phyloP scores from a whole-genome alignment of 129 eudicot species.

The Tagetes erecta region DNA sequence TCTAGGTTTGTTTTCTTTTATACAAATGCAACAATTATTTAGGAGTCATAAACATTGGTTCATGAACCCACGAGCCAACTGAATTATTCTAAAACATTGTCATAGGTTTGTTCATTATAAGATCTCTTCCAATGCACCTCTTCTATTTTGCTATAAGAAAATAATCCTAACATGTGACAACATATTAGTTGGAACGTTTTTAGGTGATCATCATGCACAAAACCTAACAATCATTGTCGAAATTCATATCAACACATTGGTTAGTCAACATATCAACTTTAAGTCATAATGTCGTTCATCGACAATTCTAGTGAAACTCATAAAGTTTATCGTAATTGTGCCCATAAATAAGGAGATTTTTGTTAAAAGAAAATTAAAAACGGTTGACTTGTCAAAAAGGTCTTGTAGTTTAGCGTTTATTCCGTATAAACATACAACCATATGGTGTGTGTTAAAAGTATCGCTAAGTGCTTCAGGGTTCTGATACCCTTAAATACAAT shows the following conservation, averaged over 20 bases:
- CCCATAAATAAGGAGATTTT: background rate
- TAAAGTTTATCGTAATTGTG: background rate
- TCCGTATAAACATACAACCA: background rate
- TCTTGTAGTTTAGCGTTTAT: too few species aligned
- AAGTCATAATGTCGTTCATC: background rate
- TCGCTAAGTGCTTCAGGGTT: too few species aligned
- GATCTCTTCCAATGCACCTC: background rate
- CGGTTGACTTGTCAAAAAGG: too few species aligned
- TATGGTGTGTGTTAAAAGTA: too few species aligned
- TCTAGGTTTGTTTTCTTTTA: constrained; percentile 21
- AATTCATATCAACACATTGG: background rate
- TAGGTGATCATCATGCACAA: background rate
- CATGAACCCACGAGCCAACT: constrained; percentile 20
- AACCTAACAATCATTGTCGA: background rate
- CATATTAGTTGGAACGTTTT: background rate
- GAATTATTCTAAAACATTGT: constrained; percentile 9
- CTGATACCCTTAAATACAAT: too few species aligned
- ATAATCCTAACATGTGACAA: background rate
- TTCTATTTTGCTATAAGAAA: background rate
- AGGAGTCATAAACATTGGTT: constrained; percentile 20
- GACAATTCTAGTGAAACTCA: background rate
- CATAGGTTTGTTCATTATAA: background rate
- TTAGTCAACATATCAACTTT: background rate
- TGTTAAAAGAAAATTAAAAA: too few species aligned
- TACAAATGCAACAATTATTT: constrained; percentile 14